Base-by-base conservation (phyloP, 768 basidiomycete genomes). In the Serendipita sp. region DNA sequence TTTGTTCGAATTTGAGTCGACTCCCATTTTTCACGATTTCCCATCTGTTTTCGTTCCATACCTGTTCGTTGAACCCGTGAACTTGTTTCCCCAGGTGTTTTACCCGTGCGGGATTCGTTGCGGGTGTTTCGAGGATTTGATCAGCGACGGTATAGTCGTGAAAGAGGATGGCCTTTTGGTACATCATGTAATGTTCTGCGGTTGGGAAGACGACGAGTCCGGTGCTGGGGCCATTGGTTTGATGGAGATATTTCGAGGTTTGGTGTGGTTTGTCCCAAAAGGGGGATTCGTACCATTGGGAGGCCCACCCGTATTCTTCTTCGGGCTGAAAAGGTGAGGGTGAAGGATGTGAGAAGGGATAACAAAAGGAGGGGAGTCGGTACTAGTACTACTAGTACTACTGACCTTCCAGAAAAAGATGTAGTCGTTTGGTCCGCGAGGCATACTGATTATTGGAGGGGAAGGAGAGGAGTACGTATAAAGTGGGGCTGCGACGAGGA, bases 101-200 rank as follows among this genome's bases (percentile, higher is more conserved):
- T 8, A 84, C 79, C 4, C 68, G 62, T 8, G 74, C 73, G 71
- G 82, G 77, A 38, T 75, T n/a, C n/a, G n/a, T n/a, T n/a, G n/a
- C 23, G 23, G 23, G 23, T 23, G 23, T 23, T 2, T 66, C 72
- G 28, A 82, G 68, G 11, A 85, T 76, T 64, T 77, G 71, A 23
- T 75, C 71, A 0, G 23, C 23, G 23, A 23, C 23, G 3, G 69
- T 74, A 10, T 64, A 44, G 68, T 85, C 82, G 13, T 70, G 68
- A 73, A 85, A 85, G 2, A 85, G 68, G 3, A 83, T 69, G 3
- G 83, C 83, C 70, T 85, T 85, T 63, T 80, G 78, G 45, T 79
- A 74, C 84, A 85, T 86, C 84, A 85, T 85, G 66, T 68, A 85
- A 68, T 85, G 83, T 71, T 85, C 84, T 0, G 81, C 77, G 2